Evolutionary conservation across 2,329 filamentous ascomycete species (phyloP), one percentile per base, ranked within the genome.

Genomic region (Orbilia javanica): DNA sequence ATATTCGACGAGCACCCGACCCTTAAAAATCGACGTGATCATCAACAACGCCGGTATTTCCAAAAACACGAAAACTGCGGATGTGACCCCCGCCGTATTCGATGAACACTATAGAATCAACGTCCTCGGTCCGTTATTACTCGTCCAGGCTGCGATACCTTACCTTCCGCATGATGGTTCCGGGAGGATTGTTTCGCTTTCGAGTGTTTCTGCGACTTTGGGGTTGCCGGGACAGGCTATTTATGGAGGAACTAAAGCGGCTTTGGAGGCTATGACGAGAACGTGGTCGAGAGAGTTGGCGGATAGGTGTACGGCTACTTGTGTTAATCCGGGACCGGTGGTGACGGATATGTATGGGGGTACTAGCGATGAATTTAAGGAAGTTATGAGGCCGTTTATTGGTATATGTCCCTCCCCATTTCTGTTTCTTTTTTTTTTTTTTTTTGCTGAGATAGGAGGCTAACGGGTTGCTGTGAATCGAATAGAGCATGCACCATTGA

Each of bases 41-140:
- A 86, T 97, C 86, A 96, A 97, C 88, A 97, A 96, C 84, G 93
- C 94, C 31, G 94, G 93, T n/a, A 77, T 90, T 5, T 86, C 89
- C 34, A 85, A 88, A 44, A 95, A 96, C 84, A 88, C 90, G 81
- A 83, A 85, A 27, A 85, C 92, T 25, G 87, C 89, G 63, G 88
- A 92, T 29, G 88, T 93, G 79, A 88, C 87, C 3, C 82, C 87
- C 4, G 86, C 87, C 11, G 88, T 94, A 82, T 96, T 94, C 85
- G 87, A 90, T 50, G 86, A 87, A 81, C 90, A 91, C 71, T 96
- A 93, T 85, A 88, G 88, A 70, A 88, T 96, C 84, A 97, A 97
- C 82, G 93, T 96, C 22, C 88, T 93, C 8, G 93, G 92, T 0
- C 93, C 93, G 0, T 85, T 97, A 22, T 87, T 97, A 1, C 86